Conservation (phyloP, 345 rosid species). For the Hibiscus tridactylites region DNA sequence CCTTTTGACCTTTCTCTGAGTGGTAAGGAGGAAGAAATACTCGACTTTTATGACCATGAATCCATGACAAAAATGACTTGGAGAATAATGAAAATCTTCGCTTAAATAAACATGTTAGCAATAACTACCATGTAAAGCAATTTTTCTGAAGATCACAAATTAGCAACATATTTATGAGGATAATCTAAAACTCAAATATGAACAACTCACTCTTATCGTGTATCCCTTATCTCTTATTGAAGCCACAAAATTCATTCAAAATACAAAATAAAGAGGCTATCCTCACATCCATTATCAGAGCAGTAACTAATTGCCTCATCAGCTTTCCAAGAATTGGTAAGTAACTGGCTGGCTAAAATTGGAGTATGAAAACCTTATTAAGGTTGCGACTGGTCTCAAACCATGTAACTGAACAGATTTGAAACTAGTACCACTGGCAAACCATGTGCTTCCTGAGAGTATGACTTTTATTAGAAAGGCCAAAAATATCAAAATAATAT, state of each 20-base stretch:
- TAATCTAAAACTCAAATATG: background rate
- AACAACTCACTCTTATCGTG: background rate
- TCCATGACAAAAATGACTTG: background rate
- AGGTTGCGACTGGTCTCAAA: background rate
- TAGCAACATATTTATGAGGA: background rate
- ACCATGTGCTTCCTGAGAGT: background rate
- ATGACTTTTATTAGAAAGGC: constrained; percentile 2
- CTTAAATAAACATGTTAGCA: background rate
- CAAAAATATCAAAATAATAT: background rate
- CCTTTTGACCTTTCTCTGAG: background rate
- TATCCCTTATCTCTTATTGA: background rate
- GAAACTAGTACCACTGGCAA: background rate
- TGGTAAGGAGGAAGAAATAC: background rate
- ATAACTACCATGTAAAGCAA: background rate
- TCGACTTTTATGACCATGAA: background rate
- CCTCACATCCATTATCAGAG: background rate
- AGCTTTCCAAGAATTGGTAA: background rate
- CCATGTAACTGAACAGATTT: background rate
- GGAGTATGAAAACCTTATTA: background rate
- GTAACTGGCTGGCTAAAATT: background rate
- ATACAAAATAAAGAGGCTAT: background rate
- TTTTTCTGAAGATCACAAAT: background rate
- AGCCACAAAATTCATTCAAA: background rate
- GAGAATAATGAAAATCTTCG: background rate
- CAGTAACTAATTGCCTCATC: background rate